Percentiles rank a stretch among this genome's conserved stretches.
These are phyloP conservation scores for Plectosphaerella sp. DNA, from an alignment of 2,329 filamentous ascomycete species.

Conservation along the genomic window DNA sequence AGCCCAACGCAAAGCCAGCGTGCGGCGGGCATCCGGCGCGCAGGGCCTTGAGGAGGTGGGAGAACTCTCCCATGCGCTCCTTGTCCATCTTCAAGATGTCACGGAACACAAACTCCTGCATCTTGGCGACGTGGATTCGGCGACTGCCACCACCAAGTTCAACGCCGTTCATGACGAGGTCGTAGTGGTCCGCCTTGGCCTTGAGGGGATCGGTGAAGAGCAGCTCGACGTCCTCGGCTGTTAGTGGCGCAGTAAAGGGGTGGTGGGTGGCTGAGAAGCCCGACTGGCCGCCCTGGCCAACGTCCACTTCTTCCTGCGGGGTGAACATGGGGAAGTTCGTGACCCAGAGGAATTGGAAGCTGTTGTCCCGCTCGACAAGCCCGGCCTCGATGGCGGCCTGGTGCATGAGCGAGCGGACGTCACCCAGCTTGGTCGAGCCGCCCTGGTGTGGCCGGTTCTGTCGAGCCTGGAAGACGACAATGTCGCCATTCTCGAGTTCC, in stretches of 20 bases:
- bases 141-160: conserved; percentile 91
- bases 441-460: conserved; percentile 60
- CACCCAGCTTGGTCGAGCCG: conserved; percentile 69
- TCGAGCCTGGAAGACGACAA: conserved; percentile 79
- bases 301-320: conserved; percentile 57
- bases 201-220: conserved; percentile 67
- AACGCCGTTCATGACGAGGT: conserved; percentile 91
- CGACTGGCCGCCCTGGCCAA: conserved; percentile 75
- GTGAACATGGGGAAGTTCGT: conserved; percentile 91
- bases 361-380: conserved; percentile 42
- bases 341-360: conserved; percentile 77
- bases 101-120: conserved; percentile 82
- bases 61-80: conserved; percentile 72
- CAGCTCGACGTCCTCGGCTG: conserved; percentile 65
- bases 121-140: conserved; percentile 78
- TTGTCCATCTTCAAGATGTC: conserved; percentile 76
- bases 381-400: conserved; percentile 61
- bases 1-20: conserved; percentile 87
- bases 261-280: conserved; percentile 89
- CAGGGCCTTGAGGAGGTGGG: conserved; percentile 79
- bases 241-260: conserved; percentile 87
- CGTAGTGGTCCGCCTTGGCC: conserved; percentile 84
- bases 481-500: conserved; percentile 62
- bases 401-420: conserved; percentile 67
- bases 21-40: conserved; percentile 88